Evolutionary conservation across 2,329 filamentous ascomycete genomes (phyloP).

Genomic region (Arthrobotrys conoides): DNA sequence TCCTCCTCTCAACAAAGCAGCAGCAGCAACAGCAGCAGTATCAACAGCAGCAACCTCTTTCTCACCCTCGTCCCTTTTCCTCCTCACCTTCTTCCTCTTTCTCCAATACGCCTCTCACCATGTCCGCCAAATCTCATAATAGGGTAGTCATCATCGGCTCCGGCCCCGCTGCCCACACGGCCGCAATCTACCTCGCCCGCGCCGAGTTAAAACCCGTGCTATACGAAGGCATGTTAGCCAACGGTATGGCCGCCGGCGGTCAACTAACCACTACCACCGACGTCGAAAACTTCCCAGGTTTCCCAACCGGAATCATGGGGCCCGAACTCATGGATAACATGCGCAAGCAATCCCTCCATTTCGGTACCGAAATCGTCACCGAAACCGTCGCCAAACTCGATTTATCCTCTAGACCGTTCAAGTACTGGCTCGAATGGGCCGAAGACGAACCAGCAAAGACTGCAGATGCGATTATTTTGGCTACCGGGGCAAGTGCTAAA

Average conservation of each 20-base stretch:
- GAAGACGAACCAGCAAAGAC: conserved; percentile 85
- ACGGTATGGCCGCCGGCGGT: conserved; percentile 94
- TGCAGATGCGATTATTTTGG: conserved; percentile 91
- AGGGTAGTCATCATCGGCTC: conserved; percentile 95
- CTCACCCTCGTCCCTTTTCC: conserved; percentile 3
- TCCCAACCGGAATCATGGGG: conserved; percentile 89
- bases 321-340: conserved; percentile 94
- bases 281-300: conserved; percentile 97
- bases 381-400: conserved; percentile 94
- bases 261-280: conserved; percentile 99
- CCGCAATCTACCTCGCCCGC: conserved; percentile 93
- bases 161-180: conserved; percentile 96
- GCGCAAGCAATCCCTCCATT: conserved; percentile 89
- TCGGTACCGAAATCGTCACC: conserved; percentile 91
- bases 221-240: conserved; percentile 98
- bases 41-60: conserved; percentile 19
- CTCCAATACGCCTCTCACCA: conserved; percentile 69
- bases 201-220: conserved; percentile 95
- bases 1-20: conserved; percentile 41
- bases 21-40: conserved; percentile 51
- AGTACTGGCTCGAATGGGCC: conserved; percentile 90
- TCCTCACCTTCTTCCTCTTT: conserved; percentile 20
- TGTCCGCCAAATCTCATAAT: conserved; percentile 76
- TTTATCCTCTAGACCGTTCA: conserved; percentile 86
- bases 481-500: conserved; percentile 92